Evolutionary conservation across 2,329 filamentous ascomycete genomes (phyloP).

Genomic region (Fusarium sp.): DNA sequence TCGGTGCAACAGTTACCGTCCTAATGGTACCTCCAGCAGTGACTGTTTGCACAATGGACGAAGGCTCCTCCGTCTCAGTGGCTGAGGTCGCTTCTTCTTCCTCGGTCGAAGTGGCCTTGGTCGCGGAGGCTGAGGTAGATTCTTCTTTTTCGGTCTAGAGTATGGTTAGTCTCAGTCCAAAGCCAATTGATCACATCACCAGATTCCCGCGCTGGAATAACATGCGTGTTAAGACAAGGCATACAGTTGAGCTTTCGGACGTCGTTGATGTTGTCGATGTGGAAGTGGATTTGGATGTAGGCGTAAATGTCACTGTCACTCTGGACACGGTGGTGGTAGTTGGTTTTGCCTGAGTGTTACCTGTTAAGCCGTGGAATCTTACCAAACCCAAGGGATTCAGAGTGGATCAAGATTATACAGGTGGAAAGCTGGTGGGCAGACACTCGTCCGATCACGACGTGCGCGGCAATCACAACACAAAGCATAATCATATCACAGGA

Average conservation of each 20-base stretch:
- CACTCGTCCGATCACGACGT: conserved; percentile 41
- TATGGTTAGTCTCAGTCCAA: conserved; percentile 31
- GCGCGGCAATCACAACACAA: conserved; percentile 33
- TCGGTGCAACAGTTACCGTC: conserved; percentile 66
- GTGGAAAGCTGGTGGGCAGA: conserved; percentile 26
- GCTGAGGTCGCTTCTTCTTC: conserved; percentile 32
- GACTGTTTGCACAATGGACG: conserved; percentile 61
- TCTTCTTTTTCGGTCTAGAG: conserved; percentile 25
- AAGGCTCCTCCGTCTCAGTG: conserved; percentile 29
- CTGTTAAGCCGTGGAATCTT: conserved; percentile 47
- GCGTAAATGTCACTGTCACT: conserved; percentile 47
- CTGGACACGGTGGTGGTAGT: conserved; percentile 45
- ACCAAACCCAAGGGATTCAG: conserved; percentile 27
- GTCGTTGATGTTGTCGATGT: conserved; percentile 39
- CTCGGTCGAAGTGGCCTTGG: background rate
- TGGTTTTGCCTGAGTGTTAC: conserved; percentile 45
- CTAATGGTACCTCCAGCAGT: conserved; percentile 64
- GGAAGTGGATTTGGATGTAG: conserved; percentile 38
- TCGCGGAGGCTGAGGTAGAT: conserved; percentile 32
- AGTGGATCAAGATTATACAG: conserved; percentile 21
- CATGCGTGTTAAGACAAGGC: conserved; percentile 42
- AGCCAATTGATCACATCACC: conserved; percentile 34
- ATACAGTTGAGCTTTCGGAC: conserved; percentile 54
- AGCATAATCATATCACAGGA: conserved; percentile 27
- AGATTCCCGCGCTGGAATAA: conserved; percentile 20